phyloP scores from a whole-genome alignment of 352 stramenopile genomes.

The Globisporangium orthogonon region DNA sequence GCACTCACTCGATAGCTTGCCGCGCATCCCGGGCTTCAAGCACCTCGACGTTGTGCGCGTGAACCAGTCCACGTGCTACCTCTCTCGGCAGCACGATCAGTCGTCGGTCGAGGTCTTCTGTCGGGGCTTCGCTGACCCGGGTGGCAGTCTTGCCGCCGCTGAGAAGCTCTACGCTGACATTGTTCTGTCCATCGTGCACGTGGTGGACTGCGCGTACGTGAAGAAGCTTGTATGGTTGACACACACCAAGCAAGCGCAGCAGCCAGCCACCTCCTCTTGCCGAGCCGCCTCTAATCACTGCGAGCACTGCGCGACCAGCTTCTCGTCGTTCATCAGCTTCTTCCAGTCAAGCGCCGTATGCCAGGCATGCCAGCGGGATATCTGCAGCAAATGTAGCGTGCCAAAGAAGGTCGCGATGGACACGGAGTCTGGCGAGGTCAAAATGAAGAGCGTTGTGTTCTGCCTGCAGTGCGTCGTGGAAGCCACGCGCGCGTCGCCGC shows the following conservation, averaged over 20 bases:
- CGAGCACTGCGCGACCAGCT: conserved; percentile 23
- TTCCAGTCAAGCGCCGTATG: conserved; percentile 19
- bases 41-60: conserved; percentile 29
- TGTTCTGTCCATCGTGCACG: conserved; percentile 1
- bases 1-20: conserved; percentile 1
- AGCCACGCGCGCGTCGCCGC: conserved; percentile 20
- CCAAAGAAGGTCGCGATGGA: too few relatives aligned
- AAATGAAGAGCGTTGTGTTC: conserved; percentile 27
- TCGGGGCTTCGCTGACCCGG: not conserved
- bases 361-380: conserved; percentile 15
- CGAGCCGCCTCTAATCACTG: conserved; percentile 8
- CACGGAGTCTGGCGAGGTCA: conserved; percentile 25
- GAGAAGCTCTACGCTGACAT: not conserved
- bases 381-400: too few relatives aligned
- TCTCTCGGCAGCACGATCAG: conserved; percentile 2
- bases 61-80: conserved; percentile 9
- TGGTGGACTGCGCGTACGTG: conserved; percentile 10
- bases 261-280: conserved; percentile 7
- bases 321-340: conserved; percentile 21
- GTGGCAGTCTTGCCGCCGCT: not conserved
- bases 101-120: conserved; percentile 7
- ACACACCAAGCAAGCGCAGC: conserved; percentile 13
- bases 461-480: conserved; percentile 39
- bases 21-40: conserved; percentile 8
- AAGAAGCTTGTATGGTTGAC: conserved; percentile 6